Evolutionary conservation across 2,329 filamentous ascomycete species (phyloP), one percentile per base, ranked within the genome.

Genomic region (Magnaporthiopsis rhizophila): DNA sequence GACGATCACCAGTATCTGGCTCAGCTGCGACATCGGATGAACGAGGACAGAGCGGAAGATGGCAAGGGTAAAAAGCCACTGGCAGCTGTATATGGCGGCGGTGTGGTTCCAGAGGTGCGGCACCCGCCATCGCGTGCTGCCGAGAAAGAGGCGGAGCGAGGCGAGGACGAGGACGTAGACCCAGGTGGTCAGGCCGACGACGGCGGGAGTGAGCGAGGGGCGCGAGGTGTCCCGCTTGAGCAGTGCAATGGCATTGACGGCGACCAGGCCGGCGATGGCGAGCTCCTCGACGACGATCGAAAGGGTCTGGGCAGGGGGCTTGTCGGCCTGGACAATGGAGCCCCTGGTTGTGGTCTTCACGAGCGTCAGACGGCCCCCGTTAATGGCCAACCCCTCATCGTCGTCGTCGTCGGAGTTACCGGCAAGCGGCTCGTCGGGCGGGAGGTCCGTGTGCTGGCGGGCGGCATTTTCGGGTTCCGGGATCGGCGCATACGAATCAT

Each of bases 51-150:
- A 97, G 65, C 95, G 91, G 79, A 98, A 95, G 7, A 94, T 77
- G 69, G 92, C 80, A 30, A 94, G 67, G 11, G 83, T 82, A 71
- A 93, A 88, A 6, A 95, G 72, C 92, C 94, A 99, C 74, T 93
- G 89, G 64, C 87, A 79, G 64, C 85, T 83, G 75, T 99, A 99
- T 64, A 99, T 86, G 67, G 83, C 78, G 26, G 92, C 90, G 0
- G 95, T 98, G 76, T 99, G 95, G 73, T 94, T 93, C 95, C 95
- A 99, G 11, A 98, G 79, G 65, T 84, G 82, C 11, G 89, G 88
- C 18, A 95, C 74, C 75, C 74, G 84, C 83, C 78, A 91, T 81
- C 80, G 86, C 71, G 78, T 86, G 77, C 79, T 86, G 75, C 75
- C 88, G 76, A 81, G 86, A 77, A 77, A 87, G 71, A 97, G 79